Evolutionary conservation across 169 alveolate genomes (phyloP), one percentile per base, ranked within the genome.

Genomic region (Neospora caninum): DNA sequence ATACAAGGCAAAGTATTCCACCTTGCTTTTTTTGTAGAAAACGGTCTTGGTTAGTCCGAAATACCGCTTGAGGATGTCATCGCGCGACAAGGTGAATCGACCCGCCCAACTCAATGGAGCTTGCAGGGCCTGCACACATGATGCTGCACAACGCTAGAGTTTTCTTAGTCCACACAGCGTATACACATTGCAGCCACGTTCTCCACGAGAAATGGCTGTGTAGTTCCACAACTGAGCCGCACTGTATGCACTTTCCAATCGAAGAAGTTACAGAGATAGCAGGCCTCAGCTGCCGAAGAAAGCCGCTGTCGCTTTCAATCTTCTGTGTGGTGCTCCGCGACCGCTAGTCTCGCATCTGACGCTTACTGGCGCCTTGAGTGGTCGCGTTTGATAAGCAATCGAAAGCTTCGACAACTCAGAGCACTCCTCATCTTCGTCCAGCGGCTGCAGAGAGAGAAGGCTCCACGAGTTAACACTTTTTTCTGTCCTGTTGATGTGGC

Each of bases 1-100:
- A 92, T 97, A 97, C 58, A 96, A 96, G n/a, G 98, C 97, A 92
- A 95, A 97, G 73, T 84, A 70, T 92, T 97, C 98, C 39, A 97
- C 97, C 94, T 97, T 97, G 88, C 96, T 93, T 94, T 95, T 96
- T 80, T 96, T 95, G 95, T 95, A 97, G 91, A 96, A 97, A 18
- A 94, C 89, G 7, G 98, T 97, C 80, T 96, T 97, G 80, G 96
- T 97, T 87, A 97, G 98, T 20, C 96, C 94, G 41, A 97, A 70
- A 31, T 58, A 88, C 4, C 86, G 84, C 39, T 88, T 88, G 34
- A 36, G 13, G 38, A 88, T 38, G 49, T 54, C 93, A 34, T 39
- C 67, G 38, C 82, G 84, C 2, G 86, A 29, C 39, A 88, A 27
- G 6, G 27, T 39, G 29, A 88, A 9, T 38, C 41, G 58, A 38